Evolutionary conservation across 768 basidiomycete species (phyloP).

Genomic region (Holtermannia corniformis): DNA sequence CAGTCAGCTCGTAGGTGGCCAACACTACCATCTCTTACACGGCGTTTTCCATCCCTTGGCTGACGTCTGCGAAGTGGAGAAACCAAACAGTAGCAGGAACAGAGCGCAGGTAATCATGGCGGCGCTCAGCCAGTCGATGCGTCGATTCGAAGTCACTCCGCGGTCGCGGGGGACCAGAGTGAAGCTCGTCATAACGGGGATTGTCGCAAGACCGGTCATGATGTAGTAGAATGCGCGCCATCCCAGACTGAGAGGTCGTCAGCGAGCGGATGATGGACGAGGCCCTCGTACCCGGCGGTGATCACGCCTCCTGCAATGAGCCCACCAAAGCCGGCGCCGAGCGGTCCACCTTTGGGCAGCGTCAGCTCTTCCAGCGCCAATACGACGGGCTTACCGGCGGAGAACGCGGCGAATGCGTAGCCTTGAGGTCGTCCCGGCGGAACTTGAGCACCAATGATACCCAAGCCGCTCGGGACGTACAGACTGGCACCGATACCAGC

Average conservation of each 20-base stretch:
- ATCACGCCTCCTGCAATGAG: neutral
- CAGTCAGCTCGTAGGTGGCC: neutral
- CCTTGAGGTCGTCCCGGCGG: neutral
- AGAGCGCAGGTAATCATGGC: neutral
- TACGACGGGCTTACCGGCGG: neutral
- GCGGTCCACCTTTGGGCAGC: neutral
- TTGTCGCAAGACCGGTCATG: neutral
- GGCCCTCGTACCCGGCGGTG: neutral
- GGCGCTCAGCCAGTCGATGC: neutral
- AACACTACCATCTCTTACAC: no score
- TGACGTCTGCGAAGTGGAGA: neutral
- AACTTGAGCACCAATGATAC: neutral
- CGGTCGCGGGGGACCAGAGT: neutral
- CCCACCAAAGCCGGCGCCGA: neutral
- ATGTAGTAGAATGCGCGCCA: neutral
- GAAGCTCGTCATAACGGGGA: neutral
- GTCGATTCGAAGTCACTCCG: neutral
- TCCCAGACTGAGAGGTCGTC: neutral
- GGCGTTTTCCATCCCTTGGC: neutral
- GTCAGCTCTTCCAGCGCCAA: no score
- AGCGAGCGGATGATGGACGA: neutral
- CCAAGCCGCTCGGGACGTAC: neutral
- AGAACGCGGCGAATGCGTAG: neutral
- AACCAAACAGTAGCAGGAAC: neutral
- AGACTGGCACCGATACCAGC: neutral